A percentile compares a stretch with the other conserved stretches of the same genome.
These are phyloP conservation scores for Rhodotorula glutinis DNA, from an alignment of 1,284 basidiomycete species.

Conservation along the genomic window DNA sequence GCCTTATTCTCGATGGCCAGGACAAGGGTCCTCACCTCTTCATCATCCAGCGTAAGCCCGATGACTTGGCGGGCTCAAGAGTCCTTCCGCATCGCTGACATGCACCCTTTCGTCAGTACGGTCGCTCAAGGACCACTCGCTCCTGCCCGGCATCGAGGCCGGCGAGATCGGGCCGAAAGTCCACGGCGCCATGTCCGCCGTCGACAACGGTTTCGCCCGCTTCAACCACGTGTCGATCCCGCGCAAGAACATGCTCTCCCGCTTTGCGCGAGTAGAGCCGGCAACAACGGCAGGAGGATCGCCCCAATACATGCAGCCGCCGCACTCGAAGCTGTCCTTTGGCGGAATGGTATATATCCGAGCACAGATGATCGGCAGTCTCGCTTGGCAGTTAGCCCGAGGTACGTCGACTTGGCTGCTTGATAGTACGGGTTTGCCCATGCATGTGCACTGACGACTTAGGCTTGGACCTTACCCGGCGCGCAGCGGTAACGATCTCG, in stretches of 20 bases:
- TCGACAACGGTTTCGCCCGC: constrained; percentile 66
- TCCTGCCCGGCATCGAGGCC: constrained; percentile 63
- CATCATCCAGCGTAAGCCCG: constrained; percentile 56
- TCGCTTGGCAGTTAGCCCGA: constrained; percentile 59
- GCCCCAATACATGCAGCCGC: constrained; percentile 60
- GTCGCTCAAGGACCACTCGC: constrained; percentile 59
- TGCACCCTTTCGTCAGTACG: constrained; percentile 49
- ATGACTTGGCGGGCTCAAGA: neutral
- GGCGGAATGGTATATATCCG: constrained; percentile 57
- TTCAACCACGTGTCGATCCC: constrained; percentile 72
- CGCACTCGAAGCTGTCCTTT: constrained; percentile 61
- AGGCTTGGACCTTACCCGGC: neutral
- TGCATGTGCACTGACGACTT: too few species aligned
- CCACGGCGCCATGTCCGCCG: constrained; percentile 56
- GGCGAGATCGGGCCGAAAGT: constrained; percentile 76
- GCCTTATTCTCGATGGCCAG: constrained; percentile 65
- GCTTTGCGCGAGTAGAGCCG: constrained; percentile 67
- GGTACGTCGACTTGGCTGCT: constrained; percentile 6
- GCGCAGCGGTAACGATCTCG: constrained; percentile 63
- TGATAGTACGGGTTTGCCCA: neutral
- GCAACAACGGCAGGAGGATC: constrained; percentile 53
- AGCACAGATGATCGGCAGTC: constrained; percentile 57
- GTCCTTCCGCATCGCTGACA: neutral
- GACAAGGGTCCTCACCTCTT: constrained; percentile 74
- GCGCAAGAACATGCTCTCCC: constrained; percentile 68